Conservation (phyloP, 2,329 filamentous ascomycete genomes). For the Arthrobotrys sinensis region DNA sequence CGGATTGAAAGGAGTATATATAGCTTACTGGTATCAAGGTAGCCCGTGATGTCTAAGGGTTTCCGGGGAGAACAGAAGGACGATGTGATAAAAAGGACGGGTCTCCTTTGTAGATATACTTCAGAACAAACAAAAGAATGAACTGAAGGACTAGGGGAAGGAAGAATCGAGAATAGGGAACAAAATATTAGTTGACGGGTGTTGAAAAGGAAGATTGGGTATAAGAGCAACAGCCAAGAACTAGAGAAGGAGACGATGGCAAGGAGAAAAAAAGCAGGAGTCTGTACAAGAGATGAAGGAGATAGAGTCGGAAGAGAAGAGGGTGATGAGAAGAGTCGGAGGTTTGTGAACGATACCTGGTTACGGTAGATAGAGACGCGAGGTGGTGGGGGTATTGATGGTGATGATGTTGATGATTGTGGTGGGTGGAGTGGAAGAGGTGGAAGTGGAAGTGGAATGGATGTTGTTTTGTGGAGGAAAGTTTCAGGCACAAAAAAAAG, state of each 20-base stretch:
- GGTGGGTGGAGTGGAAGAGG: conserved; percentile 16
- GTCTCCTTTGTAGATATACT: conserved; percentile 53
- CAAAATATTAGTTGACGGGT: conserved; percentile 13
- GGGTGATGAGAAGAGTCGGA: conserved; percentile 10
- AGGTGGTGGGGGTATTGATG: conserved; percentile 4
- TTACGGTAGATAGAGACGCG: conserved; percentile 22
- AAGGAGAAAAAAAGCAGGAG: conserved; percentile 15
- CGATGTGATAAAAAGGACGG: conserved; percentile 50
- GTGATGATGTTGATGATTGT: conserved; percentile 18
- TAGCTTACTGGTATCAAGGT: conserved; percentile 55
- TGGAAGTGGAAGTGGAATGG: conserved; percentile 15
- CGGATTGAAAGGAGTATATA: conserved; percentile 57
- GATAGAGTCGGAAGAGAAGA: conserved; percentile 13
- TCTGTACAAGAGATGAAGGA: conserved; percentile 44
- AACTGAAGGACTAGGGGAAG: conserved; percentile 10
- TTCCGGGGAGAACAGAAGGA: conserved; percentile 54
- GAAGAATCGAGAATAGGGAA: neutral
- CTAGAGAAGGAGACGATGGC: conserved; percentile 18
- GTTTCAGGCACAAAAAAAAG: conserved; percentile 59
- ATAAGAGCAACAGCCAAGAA: conserved; percentile 15
- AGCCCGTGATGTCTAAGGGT: conserved; percentile 62
- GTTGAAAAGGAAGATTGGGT: conserved; percentile 27
- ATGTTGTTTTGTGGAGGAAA: conserved; percentile 57
- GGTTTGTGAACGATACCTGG: neutral
- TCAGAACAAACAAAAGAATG: conserved; percentile 21